Base-by-base conservation (phyloP, 352 stramenopile genomes). In the Pythium myriotylum region DNA sequence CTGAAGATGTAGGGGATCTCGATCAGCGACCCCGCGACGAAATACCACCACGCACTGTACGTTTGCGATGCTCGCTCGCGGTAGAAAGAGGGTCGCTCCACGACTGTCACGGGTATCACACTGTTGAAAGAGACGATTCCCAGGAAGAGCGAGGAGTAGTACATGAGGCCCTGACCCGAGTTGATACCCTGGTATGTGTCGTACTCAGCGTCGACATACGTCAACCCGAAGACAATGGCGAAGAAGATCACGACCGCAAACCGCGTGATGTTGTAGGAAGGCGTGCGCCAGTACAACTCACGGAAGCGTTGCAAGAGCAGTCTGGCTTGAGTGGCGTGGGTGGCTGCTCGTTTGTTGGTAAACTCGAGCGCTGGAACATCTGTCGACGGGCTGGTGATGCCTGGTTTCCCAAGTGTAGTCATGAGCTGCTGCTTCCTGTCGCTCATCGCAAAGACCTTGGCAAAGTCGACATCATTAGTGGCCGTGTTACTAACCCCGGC, bases 11-110 rank as follows among this genome's bases (percentile, higher is more conserved):
- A 77, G 29, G 72, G 72, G 23, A 79, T 60, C 74, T 97, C 91
- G n/a, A 74, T 67, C 19, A 97, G 35, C 20, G 72, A 84, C 50
- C 77, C 23, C 22, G 40, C 81, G 9, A 97, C 59, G 20, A 83
- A 84, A 58, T 98, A 94, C 64, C 89, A 86, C 2, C 81, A 59
- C 29, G 86, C 68, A 42, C 87, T 79, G 63, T 98, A 98, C 59
- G 95, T 98, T 62, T 93, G 66, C 17, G 89, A 81, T 14, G 87
- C 81, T 24, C 95, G 89, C 66, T 98, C 93, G 9, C 92, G 77
- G 77, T 98, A 98, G 67, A 95, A 98, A 24, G 92, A 84, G 22
- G 92, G 81, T 6, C 89, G 74, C 59, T 96, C 81, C 24, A 76
- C 68, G 60, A 78, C 59, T 40, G 89, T 78, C 2, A 94, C 65